A percentile compares a stretch with the other conserved stretches of the same genome.
These are phyloP conservation scores for Syncephalis plumigaleata DNA, from an alignment of 371 early-diverging fungal genomes.

Conservation along the genomic window DNA sequence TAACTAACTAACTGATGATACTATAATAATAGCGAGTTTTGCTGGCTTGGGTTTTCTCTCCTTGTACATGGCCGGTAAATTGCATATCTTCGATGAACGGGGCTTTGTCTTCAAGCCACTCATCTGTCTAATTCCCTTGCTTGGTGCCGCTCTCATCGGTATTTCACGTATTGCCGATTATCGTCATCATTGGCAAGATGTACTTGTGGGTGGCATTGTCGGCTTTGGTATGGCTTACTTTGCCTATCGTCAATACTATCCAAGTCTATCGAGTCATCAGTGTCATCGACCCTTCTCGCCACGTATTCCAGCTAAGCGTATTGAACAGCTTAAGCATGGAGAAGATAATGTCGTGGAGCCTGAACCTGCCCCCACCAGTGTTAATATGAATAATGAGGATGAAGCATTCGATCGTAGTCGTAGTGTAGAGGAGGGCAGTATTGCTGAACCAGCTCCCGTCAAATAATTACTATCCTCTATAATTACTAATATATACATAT, in stretches of 20 bases:
- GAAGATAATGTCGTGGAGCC: conserved; percentile 5
- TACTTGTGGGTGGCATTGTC: conserved; percentile 37
- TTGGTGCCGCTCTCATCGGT: conserved; percentile 43
- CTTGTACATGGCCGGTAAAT: conserved; percentile 50
- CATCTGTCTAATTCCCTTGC: conserved; percentile 32
- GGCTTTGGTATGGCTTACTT: conserved; percentile 38
- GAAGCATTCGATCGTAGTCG: not conserved
- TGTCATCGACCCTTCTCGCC: conserved; percentile 13
- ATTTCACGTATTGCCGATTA: conserved; percentile 58
- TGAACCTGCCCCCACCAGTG: not conserved
- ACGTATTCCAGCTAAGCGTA: conserved; percentile 5
- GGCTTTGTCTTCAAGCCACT: conserved; percentile 54
- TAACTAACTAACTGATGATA: not conserved
- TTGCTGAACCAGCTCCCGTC: conserved; percentile 4
- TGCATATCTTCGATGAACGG: conserved; percentile 44
- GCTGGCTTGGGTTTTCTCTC: conserved; percentile 51
- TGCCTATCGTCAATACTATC: conserved; percentile 51
- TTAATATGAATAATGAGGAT: not conserved
- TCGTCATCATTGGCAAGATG: conserved; percentile 76
- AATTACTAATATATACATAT: no score
- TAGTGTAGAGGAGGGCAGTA: not conserved
- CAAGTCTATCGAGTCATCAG: conserved; percentile 11
- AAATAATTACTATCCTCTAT: no score
- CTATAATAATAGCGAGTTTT: conserved; percentile 32
- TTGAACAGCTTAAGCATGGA: not conserved